phyloP scores from a whole-genome alignment of 2,329 filamentous ascomycete species.

The Phaeosphaeria sp. region DNA sequence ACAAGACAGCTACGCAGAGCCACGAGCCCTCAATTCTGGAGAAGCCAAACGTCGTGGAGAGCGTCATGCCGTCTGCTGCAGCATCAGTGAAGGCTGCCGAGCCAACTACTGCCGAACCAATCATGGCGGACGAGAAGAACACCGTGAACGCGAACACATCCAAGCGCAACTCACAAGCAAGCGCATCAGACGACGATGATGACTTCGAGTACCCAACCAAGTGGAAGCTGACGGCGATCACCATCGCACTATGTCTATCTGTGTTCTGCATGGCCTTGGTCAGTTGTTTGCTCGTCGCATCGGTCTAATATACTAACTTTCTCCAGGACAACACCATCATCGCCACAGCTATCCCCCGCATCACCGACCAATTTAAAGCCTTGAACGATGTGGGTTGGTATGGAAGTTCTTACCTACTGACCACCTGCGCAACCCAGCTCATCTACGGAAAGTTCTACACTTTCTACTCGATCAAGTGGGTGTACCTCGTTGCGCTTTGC shows the following conservation, averaged over 20 bases:
- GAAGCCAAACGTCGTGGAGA: constrained; percentile 35
- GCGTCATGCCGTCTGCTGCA: constrained; percentile 28
- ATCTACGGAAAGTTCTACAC: constrained; percentile 55
- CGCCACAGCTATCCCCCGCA: constrained; percentile 56
- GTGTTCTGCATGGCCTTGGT: constrained; percentile 51
- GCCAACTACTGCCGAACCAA: constrained; percentile 10
- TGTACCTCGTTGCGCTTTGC: constrained; percentile 53
- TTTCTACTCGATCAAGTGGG: constrained; percentile 56
- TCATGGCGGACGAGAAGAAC: constrained; percentile 12
- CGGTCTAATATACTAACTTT: not conserved
- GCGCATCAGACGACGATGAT: constrained; percentile 32
- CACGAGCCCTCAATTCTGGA: constrained; percentile 29
- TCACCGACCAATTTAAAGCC: constrained; percentile 57
- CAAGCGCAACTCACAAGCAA: constrained; percentile 25
- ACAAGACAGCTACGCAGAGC: constrained; percentile 40
- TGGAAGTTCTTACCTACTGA: constrained; percentile 51
- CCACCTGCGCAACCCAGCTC: constrained; percentile 50
- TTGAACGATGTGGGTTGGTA: constrained; percentile 58
- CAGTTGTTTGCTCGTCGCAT: constrained; percentile 3
- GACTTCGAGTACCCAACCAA: constrained; percentile 45
- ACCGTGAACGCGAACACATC: constrained; percentile 19
- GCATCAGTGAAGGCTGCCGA: constrained; percentile 22
- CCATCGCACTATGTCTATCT: constrained; percentile 42
- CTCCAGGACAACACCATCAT: constrained; percentile 57
- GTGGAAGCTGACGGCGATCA: constrained; percentile 43